A percentile compares a stretch with the other conserved stretches of the same genome.
Conservation (phyloP, 441 rosid species). For the Breynia disticha region DNA sequence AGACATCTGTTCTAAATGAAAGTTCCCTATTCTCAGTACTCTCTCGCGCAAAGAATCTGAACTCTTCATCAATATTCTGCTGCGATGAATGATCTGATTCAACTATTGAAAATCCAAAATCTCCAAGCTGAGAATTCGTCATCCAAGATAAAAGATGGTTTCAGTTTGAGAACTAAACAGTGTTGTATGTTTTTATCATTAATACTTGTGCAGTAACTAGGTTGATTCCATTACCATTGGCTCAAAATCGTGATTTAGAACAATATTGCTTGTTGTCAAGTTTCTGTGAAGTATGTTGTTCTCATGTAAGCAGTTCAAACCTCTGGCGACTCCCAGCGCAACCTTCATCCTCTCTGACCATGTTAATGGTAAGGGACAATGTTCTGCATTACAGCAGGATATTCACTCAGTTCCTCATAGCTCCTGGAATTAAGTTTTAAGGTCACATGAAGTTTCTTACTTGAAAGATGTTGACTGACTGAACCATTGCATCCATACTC, state of each 20-base stretch:
- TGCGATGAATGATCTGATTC: constrained; percentile 22
- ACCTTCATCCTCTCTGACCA: constrained; percentile 32
- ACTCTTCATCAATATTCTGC: constrained; percentile 21
- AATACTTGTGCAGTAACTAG: background rate
- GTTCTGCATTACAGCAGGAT: constrained; percentile 19
- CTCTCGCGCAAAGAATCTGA: constrained; percentile 40
- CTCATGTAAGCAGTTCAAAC: constrained; percentile 31
- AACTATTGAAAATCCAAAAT: constrained; percentile 29
- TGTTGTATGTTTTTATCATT: background rate
- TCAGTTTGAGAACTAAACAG: background rate
- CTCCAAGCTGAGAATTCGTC: constrained; percentile 29
- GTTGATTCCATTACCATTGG: constrained; percentile 25
- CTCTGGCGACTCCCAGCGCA: constrained; percentile 31
- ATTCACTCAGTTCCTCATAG: background rate
- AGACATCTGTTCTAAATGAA: constrained; percentile 42
- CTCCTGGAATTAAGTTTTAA: background rate
- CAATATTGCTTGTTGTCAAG: constrained; percentile 29
- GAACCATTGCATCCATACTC: constrained; percentile 36
- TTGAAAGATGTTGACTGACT: constrained; percentile 24
- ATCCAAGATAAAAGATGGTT: background rate
- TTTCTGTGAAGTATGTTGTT: constrained; percentile 27
- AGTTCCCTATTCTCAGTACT: constrained; percentile 23
- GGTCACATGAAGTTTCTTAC: constrained; percentile 13
- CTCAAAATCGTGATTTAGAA: constrained; percentile 32
- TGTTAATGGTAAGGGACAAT: constrained; percentile 22